These are phyloP conservation scores for Calonectria naviculata DNA, from an alignment of 2,329 filamentous ascomycete species.

Conservation along the genomic window DNA sequence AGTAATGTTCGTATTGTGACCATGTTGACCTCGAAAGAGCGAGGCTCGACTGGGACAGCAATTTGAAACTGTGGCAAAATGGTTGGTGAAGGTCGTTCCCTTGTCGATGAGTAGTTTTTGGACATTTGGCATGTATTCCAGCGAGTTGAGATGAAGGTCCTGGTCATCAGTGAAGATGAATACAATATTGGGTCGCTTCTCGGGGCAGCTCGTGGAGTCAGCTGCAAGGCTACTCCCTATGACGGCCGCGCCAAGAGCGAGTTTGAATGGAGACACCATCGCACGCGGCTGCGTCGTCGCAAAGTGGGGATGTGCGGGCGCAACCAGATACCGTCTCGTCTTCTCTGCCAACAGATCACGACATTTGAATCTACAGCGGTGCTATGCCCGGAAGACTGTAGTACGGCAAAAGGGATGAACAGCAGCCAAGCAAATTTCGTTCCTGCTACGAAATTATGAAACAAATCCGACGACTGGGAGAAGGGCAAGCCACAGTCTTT, in stretches of 20 bases:
- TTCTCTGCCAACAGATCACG: not conserved
- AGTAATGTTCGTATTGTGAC: slow-evolving; percentile 16
- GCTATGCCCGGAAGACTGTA: not conserved
- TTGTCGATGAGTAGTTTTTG: slow-evolving; percentile 10
- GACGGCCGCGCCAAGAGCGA: not conserved
- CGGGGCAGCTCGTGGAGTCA: not conserved
- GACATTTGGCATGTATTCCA: slow-evolving; percentile 17
- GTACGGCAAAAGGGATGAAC: no score
- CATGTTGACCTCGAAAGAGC: slow-evolving; percentile 10
- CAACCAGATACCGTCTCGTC: not conserved
- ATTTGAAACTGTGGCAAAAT: slow-evolving; percentile 20
- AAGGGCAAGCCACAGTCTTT: not conserved
- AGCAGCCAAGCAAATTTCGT: not conserved
- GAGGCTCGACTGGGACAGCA: slow-evolving; percentile 14
- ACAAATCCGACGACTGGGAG: not conserved
- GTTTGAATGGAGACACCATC: not conserved
- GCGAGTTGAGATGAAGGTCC: slow-evolving; percentile 15
- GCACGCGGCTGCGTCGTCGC: not conserved
- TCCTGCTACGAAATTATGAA: not conserved
- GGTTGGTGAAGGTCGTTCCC: slow-evolving; percentile 9
- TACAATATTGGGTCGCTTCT: slow-evolving; percentile 14
- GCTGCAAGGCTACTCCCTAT: not conserved
- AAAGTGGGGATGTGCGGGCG: not conserved
- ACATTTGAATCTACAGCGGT: not conserved
- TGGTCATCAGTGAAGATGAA: slow-evolving; percentile 24